Percentiles rank a stretch among this genome's conserved stretches.
Conservation (phyloP, 805 yeast species). For the Kodamaea kaohsiungensis region DNA sequence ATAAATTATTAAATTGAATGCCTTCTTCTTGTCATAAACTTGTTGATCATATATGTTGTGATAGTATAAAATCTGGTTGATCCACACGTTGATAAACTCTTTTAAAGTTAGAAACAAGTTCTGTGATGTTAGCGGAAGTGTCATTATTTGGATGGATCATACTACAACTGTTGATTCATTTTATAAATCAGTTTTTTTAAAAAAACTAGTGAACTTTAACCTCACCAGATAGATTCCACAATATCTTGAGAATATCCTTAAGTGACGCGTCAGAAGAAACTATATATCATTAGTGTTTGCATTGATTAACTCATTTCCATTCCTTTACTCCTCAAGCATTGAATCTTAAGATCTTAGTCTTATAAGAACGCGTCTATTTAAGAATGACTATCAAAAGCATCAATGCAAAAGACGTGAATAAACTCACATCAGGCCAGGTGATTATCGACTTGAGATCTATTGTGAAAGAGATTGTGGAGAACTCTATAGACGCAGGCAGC, state of each 20-base stretch:
- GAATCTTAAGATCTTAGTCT: not conserved
- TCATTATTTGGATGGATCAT: not conserved
- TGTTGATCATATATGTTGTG: slow-evolving; percentile 54
- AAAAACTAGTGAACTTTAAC: no score
- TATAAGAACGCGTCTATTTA: not conserved
- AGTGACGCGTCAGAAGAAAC: not conserved
- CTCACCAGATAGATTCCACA: not conserved
- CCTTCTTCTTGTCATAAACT: slow-evolving; percentile 45
- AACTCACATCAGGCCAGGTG: slow-evolving; percentile 91
- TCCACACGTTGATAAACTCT: slow-evolving; percentile 51
- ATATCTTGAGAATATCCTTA: not conserved
- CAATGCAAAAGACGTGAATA: slow-evolving; percentile 55
- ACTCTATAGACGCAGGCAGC: slow-evolving; percentile 79
- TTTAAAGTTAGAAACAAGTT: slow-evolving; percentile 36
- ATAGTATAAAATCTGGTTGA: slow-evolving; percentile 56
- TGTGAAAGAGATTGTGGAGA: slow-evolving; percentile 85
- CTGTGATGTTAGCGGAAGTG: slow-evolving; percentile 23
- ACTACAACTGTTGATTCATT: not conserved
- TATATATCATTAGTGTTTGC: not conserved
- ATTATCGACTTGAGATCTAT: slow-evolving; percentile 76
- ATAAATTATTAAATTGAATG: slow-evolving; percentile 44
- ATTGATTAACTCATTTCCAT: not conserved
- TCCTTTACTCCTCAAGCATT: not conserved
- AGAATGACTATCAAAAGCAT: slow-evolving; percentile 8
- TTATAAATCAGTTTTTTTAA: not conserved